Evolutionary conservation across 345 rosid species (phyloP).

Genomic region (Pistacia atlantica): DNA sequence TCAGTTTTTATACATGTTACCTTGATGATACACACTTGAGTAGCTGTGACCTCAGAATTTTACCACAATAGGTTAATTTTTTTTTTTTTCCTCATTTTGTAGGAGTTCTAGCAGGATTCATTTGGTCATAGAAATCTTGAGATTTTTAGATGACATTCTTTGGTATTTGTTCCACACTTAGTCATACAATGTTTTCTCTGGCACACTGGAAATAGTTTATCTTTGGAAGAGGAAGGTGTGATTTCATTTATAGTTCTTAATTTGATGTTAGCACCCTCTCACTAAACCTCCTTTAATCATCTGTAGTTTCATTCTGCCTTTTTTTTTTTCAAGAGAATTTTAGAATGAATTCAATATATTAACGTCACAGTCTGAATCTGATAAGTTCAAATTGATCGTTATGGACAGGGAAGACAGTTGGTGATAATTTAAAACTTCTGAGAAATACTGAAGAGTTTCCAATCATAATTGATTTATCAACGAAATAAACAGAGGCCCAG

Average conservation of each 20-base stretch:
- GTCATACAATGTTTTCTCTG: not conserved
- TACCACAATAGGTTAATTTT: not conserved
- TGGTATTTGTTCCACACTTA: slow-evolving; percentile 10
- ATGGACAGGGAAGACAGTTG: not conserved
- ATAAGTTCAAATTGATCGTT: not conserved
- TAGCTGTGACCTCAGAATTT: slow-evolving; percentile 14
- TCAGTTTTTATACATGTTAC: slow-evolving; percentile 11
- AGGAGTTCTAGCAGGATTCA: not conserved
- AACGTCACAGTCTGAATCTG: too few species aligned
- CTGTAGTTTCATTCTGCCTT: not conserved
- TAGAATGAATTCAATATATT: not conserved
- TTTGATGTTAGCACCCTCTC: not conserved
- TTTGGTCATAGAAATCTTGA: slow-evolving; percentile 18
- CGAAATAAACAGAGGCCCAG: not conserved
- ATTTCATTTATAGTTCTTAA: not conserved
- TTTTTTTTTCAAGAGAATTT: not conserved
- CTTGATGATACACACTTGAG: slow-evolving; percentile 10
- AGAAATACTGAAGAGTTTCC: not conserved
- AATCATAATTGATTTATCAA: not conserved
- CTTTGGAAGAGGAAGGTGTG: not conserved
- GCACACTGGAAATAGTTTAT: not conserved
- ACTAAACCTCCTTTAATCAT: not conserved
- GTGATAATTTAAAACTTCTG: not conserved
- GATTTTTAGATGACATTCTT: slow-evolving; percentile 10
- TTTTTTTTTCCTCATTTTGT: not conserved